phyloP scores from a whole-genome alignment of 2,329 filamentous ascomycete genomes.

The Penicillium psychrosexuale region DNA sequence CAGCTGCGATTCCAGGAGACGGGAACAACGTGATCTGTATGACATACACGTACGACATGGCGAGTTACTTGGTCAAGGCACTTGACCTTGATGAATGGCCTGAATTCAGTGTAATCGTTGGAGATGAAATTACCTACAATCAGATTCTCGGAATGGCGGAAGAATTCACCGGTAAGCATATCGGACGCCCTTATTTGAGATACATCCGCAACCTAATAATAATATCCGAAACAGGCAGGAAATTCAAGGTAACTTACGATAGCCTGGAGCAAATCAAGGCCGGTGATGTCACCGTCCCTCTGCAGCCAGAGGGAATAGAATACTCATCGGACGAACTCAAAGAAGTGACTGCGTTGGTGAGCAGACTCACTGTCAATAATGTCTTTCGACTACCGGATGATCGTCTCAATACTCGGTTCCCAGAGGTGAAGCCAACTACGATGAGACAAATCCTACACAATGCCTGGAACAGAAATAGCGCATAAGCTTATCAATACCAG shows the following conservation, averaged over 20 bases:
- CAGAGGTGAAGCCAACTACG: slow-evolving; percentile 22
- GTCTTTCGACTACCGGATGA: slow-evolving; percentile 29
- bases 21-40: slow-evolving; percentile 47
- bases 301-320: slow-evolving; percentile 17
- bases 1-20: slow-evolving; percentile 50
- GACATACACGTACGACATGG: slow-evolving; percentile 52
- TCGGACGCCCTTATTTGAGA: not conserved
- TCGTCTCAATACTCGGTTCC: slow-evolving; percentile 24
- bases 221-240: slow-evolving; percentile 21
- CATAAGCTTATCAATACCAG: not conserved
- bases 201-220: not conserved
- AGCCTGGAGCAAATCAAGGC: slow-evolving; percentile 31
- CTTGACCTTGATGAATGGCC: slow-evolving; percentile 49
- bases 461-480: slow-evolving; percentile 12
- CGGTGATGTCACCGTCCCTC: slow-evolving; percentile 37
- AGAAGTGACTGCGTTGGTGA: slow-evolving; percentile 28
- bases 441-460: slow-evolving; percentile 25
- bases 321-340: slow-evolving; percentile 24
- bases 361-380: slow-evolving; percentile 27
- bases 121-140: slow-evolving; percentile 46
- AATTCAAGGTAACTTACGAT: slow-evolving; percentile 38
- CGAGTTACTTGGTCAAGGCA: slow-evolving; percentile 43
- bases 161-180: slow-evolving; percentile 38
- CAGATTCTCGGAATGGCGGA: slow-evolving; percentile 47
- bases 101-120: slow-evolving; percentile 34